Conservation (phyloP, 106 monocot genomes). For the Iris macrosiphon region DNA sequence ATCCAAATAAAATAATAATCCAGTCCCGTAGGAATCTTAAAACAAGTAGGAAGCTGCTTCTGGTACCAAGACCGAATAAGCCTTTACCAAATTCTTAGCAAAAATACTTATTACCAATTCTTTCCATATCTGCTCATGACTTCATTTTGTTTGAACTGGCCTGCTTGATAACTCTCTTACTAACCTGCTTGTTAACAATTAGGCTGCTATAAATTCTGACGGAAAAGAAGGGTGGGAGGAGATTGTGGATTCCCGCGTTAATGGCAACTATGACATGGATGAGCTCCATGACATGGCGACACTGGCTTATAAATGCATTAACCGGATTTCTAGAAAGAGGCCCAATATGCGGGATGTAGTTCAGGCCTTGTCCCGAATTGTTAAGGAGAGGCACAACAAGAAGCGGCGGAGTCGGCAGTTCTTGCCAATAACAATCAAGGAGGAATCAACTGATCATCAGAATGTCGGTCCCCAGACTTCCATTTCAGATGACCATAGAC, state of each 20-base stretch:
- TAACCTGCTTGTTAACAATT: background rate
- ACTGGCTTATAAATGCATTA: slow-evolving; percentile 70
- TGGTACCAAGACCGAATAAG: no score
- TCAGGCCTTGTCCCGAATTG: slow-evolving; percentile 35
- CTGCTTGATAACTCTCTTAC: no score
- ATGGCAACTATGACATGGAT: slow-evolving; percentile 36
- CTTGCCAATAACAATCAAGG: slow-evolving; percentile 13
- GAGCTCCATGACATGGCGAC: slow-evolving; percentile 60
- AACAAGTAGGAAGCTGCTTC: no score
- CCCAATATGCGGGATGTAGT: slow-evolving; percentile 81
- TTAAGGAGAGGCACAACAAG: slow-evolving; percentile 26
- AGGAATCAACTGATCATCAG: slow-evolving; percentile 1
- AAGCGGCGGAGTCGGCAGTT: slow-evolving; percentile 19
- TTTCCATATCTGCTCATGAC: no score
- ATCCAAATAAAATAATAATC: no score
- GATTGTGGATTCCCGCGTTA: slow-evolving; percentile 53
- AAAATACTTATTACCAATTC: no score
- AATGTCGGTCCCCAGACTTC: slow-evolving; percentile 7
- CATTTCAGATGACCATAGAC: slow-evolving; percentile 37
- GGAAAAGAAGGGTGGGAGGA: slow-evolving; percentile 81
- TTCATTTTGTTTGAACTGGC: no score
- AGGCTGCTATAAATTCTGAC: slow-evolving; percentile 81
- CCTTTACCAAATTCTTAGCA: no score
- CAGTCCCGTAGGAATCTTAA: no score
- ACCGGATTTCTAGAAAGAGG: slow-evolving; percentile 39